phyloP scores from a whole-genome alignment of 2,329 filamentous ascomycete species.

The Dichotomopilus funicola region DNA sequence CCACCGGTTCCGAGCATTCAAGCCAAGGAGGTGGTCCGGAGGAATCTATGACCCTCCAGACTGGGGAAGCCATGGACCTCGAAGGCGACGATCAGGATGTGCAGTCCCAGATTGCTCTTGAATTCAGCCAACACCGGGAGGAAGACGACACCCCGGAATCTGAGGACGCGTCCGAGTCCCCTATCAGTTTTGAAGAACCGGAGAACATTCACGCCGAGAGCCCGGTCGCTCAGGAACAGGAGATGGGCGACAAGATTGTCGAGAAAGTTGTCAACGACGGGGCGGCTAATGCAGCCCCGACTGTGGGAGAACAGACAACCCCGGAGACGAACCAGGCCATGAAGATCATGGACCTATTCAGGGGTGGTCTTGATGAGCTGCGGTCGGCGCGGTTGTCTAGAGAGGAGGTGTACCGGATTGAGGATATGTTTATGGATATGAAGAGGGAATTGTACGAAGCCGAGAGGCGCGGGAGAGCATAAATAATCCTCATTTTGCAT shows the following conservation, averaged over 20 bases:
- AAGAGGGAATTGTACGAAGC: constrained; percentile 68
- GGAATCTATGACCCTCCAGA: not conserved
- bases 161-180: not conserved
- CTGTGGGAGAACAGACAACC: not conserved
- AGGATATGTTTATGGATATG: constrained; percentile 74
- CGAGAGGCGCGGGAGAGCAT: constrained; percentile 48
- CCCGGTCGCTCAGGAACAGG: not conserved
- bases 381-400: constrained; percentile 53
- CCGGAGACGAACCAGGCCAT: constrained; percentile 8
- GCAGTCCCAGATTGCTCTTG: constrained; percentile 27
- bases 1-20: not conserved
- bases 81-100: constrained; percentile 25
- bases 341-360: constrained; percentile 46
- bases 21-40: constrained; percentile 2
- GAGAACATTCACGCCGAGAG: constrained; percentile 13
- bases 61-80: constrained; percentile 13
- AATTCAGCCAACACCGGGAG: constrained; percentile 17
- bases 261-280: not conserved
- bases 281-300: not conserved
- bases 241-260: not conserved
- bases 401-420: constrained; percentile 62
- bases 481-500: constrained; percentile 14
- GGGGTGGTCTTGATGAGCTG: constrained; percentile 52
- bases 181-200: not conserved
- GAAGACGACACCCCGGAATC: not conserved